These are phyloP conservation scores for Fusarium duplospermum DNA, from an alignment of 2,329 filamentous ascomycete species.

Conservation along the genomic window DNA sequence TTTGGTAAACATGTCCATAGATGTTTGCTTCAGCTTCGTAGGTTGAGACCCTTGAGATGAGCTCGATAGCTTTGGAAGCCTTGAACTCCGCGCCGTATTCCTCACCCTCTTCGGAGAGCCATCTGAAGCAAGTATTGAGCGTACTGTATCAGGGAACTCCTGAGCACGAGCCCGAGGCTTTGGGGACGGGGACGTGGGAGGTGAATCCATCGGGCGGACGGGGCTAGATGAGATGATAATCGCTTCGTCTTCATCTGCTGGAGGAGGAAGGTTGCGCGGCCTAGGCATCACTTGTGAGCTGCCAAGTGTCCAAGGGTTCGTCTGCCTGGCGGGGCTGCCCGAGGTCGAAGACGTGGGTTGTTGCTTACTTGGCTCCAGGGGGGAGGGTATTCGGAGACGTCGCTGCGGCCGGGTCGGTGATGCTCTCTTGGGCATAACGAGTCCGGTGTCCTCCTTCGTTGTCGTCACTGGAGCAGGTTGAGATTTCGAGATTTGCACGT, in stretches of 20 bases:
- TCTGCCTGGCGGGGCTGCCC: conserved; percentile 36
- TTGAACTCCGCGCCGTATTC: not conserved
- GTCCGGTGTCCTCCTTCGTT: conserved; percentile 9
- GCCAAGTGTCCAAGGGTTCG: conserved; percentile 53
- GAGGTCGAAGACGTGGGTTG: conserved; percentile 43
- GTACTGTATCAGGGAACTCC: conserved; percentile 42
- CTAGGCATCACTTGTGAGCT: conserved; percentile 59
- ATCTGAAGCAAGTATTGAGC: conserved; percentile 36
- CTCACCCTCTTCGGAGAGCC: conserved; percentile 37
- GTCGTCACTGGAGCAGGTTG: conserved; percentile 2
- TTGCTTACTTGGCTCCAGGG: conserved; percentile 52
- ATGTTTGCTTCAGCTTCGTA: conserved; percentile 48
- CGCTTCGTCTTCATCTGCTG: conserved; percentile 47
- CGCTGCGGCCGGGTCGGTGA: conserved; percentile 16
- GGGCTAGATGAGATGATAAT: conserved; percentile 61
- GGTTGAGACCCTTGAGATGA: conserved; percentile 16
- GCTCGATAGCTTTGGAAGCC: not conserved
- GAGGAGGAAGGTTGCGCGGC: conserved; percentile 35
- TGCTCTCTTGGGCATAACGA: conserved; percentile 6
- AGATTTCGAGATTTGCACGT: conserved; percentile 55
- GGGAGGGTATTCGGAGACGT: conserved; percentile 41
- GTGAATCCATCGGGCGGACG: conserved; percentile 43
- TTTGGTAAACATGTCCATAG: conserved; percentile 46
- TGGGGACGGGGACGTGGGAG: conserved; percentile 44
- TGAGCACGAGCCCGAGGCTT: conserved; percentile 24